phyloP scores from a whole-genome alignment of 495 filamentous ascomycete genomes.

The Pseudomonodictys pantanalensis region DNA sequence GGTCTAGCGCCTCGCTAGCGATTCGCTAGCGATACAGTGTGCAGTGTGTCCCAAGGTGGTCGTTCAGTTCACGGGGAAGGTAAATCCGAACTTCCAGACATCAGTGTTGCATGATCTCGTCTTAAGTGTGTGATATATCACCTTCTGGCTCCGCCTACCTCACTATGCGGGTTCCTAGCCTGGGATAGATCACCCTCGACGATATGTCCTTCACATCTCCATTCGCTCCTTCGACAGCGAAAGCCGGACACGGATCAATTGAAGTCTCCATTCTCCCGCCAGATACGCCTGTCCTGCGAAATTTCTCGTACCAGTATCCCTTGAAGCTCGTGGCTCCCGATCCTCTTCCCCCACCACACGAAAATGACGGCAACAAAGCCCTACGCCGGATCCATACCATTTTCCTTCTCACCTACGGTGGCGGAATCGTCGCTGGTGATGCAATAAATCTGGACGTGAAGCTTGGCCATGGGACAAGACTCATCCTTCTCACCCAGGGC shows the following conservation, averaged over 20 bases:
- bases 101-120: too few species aligned
- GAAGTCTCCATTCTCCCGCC: conserved; percentile 70
- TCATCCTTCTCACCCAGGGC: conserved; percentile 88
- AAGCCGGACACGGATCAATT: conserved; percentile 74
- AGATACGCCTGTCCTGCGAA: conserved; percentile 65
- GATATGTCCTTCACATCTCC: conserved; percentile 45
- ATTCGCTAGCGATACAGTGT: too few species aligned
- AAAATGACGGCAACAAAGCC: conserved; percentile 36
- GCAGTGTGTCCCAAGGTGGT: too few species aligned
- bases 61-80: too few species aligned
- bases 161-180: too few species aligned
- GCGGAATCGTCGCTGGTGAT: conserved; percentile 86
- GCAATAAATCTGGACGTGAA: conserved; percentile 68
- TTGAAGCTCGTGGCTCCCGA: conserved; percentile 80
- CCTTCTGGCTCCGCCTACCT: too few species aligned
- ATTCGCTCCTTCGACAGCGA: conserved; percentile 68
- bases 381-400: conserved; percentile 60
- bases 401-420: conserved; percentile 92
- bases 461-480: conserved; percentile 60
- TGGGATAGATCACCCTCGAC: too few species aligned
- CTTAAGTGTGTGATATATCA: too few species aligned
- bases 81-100: too few species aligned
- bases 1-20: too few species aligned
- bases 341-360: conserved; percentile 44
- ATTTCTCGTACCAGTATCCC: conserved; percentile 85